Percentiles rank a stretch among this genome's conserved stretches.
Evolutionary conservation across 495 filamentous ascomycete genomes (phyloP).

Genomic region (Aspergillus affinis): DNA sequence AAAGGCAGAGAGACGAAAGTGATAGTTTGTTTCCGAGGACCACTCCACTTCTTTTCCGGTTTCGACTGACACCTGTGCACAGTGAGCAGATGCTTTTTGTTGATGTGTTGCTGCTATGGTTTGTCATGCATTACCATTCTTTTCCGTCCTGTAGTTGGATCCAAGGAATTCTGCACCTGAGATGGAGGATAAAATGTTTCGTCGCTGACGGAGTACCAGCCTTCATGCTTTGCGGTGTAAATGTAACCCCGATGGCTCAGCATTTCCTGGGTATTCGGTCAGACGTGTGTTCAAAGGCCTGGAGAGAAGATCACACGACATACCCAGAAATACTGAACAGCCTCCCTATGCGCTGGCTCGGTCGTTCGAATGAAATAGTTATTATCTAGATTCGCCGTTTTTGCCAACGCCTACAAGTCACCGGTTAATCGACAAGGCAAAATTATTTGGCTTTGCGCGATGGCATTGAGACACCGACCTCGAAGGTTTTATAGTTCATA

Average conservation of each 20-base stretch:
- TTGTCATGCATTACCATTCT: constrained; percentile 55
- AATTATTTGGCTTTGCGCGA: not conserved
- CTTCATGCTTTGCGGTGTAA: constrained; percentile 82
- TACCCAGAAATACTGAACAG: constrained; percentile 91
- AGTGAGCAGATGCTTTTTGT: constrained; percentile 17
- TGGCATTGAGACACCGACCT: constrained; percentile 26
- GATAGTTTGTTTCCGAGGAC: constrained; percentile 92
- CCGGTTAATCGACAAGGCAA: not conserved
- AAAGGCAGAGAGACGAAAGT: constrained; percentile 86
- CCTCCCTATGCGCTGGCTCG: constrained; percentile 73
- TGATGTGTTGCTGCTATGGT: not conserved
- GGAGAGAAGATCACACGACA: constrained; percentile 10
- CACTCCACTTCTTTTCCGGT: constrained; percentile 92
- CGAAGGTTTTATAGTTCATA: constrained; percentile 50
- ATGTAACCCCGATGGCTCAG: constrained; percentile 75
- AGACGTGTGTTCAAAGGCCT: not conserved
- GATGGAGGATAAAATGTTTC: constrained; percentile 90
- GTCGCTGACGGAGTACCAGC: constrained; percentile 96
- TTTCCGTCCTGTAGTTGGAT: constrained; percentile 77
- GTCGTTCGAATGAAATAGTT: constrained; percentile 93
- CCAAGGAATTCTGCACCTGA: constrained; percentile 68
- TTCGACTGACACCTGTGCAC: constrained; percentile 64
- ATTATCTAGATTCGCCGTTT: constrained; percentile 63
- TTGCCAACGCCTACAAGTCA: constrained; percentile 59
- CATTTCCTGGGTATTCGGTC: constrained; percentile 46